Evolutionary conservation across 176 grass and related monocot species (phyloP).

Genomic region (Aegilops sharonensis): DNA sequence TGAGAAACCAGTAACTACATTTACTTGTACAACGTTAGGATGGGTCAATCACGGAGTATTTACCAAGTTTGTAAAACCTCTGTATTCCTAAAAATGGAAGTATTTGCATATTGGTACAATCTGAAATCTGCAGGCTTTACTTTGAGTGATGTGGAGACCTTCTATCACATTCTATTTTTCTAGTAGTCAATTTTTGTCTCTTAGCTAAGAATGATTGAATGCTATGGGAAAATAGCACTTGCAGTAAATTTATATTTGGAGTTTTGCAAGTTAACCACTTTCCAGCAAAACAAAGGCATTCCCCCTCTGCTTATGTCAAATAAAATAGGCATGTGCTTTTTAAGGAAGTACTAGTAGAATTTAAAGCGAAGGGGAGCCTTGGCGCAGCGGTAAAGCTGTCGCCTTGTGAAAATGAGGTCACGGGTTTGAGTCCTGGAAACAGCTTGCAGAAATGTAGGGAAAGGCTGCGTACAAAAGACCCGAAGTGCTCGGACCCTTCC

Average conservation of each 20-base stretch:
- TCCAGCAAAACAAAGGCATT: background rate
- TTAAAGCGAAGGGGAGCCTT: background rate
- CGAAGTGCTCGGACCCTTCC: too few relatives aligned
- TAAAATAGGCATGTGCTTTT: background rate
- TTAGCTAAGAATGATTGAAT: background rate
- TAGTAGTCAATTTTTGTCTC: background rate
- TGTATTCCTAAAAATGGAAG: slow-evolving; percentile 11
- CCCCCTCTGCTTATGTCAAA: background rate
- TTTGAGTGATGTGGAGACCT: background rate
- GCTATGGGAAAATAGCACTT: background rate
- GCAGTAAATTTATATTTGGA: background rate
- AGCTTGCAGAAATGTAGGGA: too few relatives aligned
- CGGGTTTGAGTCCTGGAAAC: too few relatives aligned
- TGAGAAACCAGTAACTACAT: slow-evolving; percentile 2
- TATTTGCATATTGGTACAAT: background rate
- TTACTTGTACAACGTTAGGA: slow-evolving; percentile 4
- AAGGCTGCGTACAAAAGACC: too few relatives aligned
- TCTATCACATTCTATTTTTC: background rate
- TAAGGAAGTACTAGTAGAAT: background rate
- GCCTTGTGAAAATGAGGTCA: too few relatives aligned
- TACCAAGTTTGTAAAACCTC: background rate
- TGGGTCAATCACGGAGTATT: background rate
- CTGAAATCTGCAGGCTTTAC: background rate
- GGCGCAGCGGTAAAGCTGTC: too few relatives aligned
- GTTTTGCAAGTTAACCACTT: background rate